Conservation (phyloP, 805 yeast genomes). For the Jamesozyma hellenica region DNA sequence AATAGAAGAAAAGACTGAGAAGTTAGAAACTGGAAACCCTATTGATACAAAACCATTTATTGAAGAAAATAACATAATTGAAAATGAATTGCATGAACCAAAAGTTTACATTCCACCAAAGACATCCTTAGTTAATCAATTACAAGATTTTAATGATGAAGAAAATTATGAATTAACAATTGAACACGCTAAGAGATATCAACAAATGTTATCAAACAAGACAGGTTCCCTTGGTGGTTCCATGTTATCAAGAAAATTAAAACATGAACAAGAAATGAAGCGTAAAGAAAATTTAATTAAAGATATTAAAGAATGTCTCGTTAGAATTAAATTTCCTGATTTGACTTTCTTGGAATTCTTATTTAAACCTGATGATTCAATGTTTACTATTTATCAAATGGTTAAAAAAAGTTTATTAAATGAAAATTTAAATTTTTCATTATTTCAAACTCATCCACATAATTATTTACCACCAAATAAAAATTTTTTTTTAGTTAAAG, state of each 20-base stretch:
- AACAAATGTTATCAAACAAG: constrained; percentile 36
- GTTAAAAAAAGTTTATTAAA: constrained; percentile 25
- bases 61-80: background rate
- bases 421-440: constrained; percentile 27
- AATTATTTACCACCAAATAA: constrained; percentile 25
- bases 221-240: constrained; percentile 33
- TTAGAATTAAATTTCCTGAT: constrained; percentile 53
- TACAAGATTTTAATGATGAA: constrained; percentile 15
- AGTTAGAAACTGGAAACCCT: too few species aligned
- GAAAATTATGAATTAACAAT: constrained; percentile 37
- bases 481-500: too few species aligned
- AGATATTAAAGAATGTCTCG: constrained; percentile 25
- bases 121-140: constrained; percentile 5
- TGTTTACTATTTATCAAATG: constrained; percentile 23
- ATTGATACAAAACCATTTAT: background rate
- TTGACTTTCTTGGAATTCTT: constrained; percentile 40
- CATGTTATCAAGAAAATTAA: constrained; percentile 32
- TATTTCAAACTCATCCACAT: constrained; percentile 43
- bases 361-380: constrained; percentile 38
- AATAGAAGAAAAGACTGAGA: too few species aligned
- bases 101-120: constrained; percentile 18
- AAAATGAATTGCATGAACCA: constrained; percentile 11
- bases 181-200: constrained; percentile 46
- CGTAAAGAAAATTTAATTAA: constrained; percentile 15
- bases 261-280: constrained; percentile 29